Evolutionary conservation across 2,329 filamentous ascomycete genomes (phyloP).

Genomic region (Calonectria multiphialidica): DNA sequence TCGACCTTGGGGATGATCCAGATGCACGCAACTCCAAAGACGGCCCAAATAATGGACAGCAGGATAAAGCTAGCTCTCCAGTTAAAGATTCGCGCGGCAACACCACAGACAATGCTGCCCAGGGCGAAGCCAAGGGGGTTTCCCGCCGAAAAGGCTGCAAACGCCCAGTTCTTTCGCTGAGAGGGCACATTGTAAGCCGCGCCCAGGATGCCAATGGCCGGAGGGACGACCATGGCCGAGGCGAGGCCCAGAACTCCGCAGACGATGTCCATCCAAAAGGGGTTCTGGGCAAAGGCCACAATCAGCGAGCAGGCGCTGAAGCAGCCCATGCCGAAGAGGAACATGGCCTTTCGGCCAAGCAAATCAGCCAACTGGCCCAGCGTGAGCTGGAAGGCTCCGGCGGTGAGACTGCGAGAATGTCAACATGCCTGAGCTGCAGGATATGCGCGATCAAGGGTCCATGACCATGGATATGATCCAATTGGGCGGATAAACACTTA

Average conservation of each 20-base stretch:
- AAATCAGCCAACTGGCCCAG: conserved; percentile 52
- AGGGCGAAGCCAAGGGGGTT: conserved; percentile 55
- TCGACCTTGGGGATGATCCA: conserved; percentile 72
- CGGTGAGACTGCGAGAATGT: conserved; percentile 56
- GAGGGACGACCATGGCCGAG: conserved; percentile 72
- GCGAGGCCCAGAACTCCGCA: conserved; percentile 74
- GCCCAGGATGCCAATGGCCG: conserved; percentile 74
- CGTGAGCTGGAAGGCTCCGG: conserved; percentile 74
- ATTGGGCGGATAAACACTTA: conserved; percentile 9
- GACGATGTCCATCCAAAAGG: conserved; percentile 60
- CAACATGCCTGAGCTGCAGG: not conserved
- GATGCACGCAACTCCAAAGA: conserved; percentile 67
- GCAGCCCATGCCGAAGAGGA: conserved; percentile 33
- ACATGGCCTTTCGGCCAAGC: conserved; percentile 33
- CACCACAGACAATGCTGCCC: conserved; percentile 69
- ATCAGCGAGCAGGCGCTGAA: conserved; percentile 37
- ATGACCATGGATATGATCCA: not conserved
- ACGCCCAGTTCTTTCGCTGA: conserved; percentile 73
- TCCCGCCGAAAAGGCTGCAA: conserved; percentile 68
- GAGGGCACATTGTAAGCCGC: conserved; percentile 72
- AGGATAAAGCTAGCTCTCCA: conserved; percentile 75
- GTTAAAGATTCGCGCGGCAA: conserved; percentile 70
- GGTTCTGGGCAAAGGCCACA: conserved; percentile 37
- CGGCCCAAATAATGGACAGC: conserved; percentile 72
- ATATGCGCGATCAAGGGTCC: not conserved